These are phyloP conservation scores for Ceratocystis alfenasii DNA, from an alignment of 2,329 filamentous ascomycete genomes.

Conservation along the genomic window DNA sequence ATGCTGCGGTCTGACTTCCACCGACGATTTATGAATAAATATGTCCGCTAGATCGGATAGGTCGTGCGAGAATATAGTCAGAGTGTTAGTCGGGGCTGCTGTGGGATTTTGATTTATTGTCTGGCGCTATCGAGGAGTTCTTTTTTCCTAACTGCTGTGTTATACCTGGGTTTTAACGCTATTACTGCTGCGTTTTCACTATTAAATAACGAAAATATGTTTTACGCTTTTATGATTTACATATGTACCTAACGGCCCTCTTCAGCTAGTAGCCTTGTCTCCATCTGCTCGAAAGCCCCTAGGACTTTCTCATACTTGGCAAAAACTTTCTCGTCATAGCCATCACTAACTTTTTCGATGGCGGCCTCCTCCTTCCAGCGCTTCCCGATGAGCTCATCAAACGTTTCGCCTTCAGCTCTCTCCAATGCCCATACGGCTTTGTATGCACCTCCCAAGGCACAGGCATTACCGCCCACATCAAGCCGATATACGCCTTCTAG, in stretches of 20 bases:
- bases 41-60: slow-evolving; percentile 38
- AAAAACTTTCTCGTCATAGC: slow-evolving; percentile 64
- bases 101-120: slow-evolving; percentile 20
- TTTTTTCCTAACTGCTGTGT: not conserved
- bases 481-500: slow-evolving; percentile 84
- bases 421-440: slow-evolving; percentile 91
- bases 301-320: slow-evolving; percentile 67
- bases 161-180: slow-evolving; percentile 7
- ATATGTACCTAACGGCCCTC: slow-evolving; percentile 25
- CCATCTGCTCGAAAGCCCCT: slow-evolving; percentile 64
- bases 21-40: slow-evolving; percentile 82
- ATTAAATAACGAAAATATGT: not conserved
- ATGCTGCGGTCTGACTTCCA: slow-evolving; percentile 92
- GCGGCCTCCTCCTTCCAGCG: slow-evolving; percentile 80
- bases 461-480: slow-evolving; percentile 90
- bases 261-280: slow-evolving; percentile 43
- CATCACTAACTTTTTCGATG: slow-evolving; percentile 68
- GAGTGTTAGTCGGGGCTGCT: not conserved
- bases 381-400: slow-evolving; percentile 73
- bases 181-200: not conserved
- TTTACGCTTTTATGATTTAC: not conserved
- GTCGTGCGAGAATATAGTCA: not conserved
- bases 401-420: slow-evolving; percentile 55
- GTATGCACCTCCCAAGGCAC: slow-evolving; percentile 84
- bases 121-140: slow-evolving; percentile 9